These are phyloP conservation scores for Carex kokanica DNA, from an alignment of 176 grass and related monocot species.

Conservation along the genomic window DNA sequence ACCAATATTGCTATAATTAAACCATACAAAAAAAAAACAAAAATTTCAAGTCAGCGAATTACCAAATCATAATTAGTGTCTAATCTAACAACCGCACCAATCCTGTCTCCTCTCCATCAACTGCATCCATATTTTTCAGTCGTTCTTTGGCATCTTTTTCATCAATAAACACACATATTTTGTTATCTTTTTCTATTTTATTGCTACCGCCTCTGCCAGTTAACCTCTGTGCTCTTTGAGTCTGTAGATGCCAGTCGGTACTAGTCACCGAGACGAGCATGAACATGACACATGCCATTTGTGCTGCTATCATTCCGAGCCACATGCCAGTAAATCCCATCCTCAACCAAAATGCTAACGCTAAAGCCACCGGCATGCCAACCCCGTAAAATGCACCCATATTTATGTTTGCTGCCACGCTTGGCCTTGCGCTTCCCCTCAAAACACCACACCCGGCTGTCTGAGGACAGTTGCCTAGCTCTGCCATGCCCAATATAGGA, in stretches of 20 bases:
- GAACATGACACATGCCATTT: slow-evolving; percentile 63
- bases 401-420: slow-evolving; percentile 67
- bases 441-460: slow-evolving; percentile 77
- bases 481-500: slow-evolving; percentile 56
- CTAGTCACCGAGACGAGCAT: slow-evolving; percentile 59
- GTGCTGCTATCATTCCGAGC: slow-evolving; percentile 78
- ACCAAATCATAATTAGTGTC: slow-evolving; percentile 14
- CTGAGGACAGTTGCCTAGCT: slow-evolving; percentile 90
- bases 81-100: slow-evolving; percentile 10
- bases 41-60: slow-evolving; percentile 19
- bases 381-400: slow-evolving; percentile 73
- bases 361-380: slow-evolving; percentile 67
- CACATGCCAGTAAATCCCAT: slow-evolving; percentile 75
- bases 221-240: slow-evolving; percentile 58
- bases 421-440: slow-evolving; percentile 66
- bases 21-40: slow-evolving; percentile 6
- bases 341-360: slow-evolving; percentile 50
- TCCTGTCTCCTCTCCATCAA: slow-evolving; percentile 6
- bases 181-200: not conserved
- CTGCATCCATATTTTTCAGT: not conserved
- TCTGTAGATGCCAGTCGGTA: slow-evolving; percentile 67
- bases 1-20: slow-evolving; percentile 2
- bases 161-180: not conserved
- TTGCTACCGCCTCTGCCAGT: slow-evolving; percentile 31
- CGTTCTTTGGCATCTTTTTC: slow-evolving; percentile 6